Evolutionary conservation across 192 early-diverging fungal species (phyloP).

Genomic region (Rhizophagus sp.): DNA sequence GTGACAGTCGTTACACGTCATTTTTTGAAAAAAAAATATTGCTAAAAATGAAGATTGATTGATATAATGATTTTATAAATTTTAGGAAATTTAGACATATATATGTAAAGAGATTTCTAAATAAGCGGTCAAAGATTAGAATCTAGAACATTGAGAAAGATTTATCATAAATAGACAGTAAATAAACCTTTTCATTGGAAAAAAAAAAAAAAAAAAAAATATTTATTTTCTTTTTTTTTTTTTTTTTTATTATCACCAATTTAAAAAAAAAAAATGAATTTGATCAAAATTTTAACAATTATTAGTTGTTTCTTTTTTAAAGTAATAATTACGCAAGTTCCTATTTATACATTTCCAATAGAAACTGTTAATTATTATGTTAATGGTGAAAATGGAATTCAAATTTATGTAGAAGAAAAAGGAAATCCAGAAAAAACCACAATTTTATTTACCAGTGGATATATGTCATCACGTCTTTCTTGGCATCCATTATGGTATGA

Average conservation of each 20-base stretch:
- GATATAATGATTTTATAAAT: too few relatives aligned
- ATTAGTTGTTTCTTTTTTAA: background rate
- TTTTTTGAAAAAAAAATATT: too few relatives aligned
- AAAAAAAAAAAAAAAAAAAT: background rate
- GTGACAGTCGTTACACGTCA: too few relatives aligned
- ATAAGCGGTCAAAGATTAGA: too few relatives aligned
- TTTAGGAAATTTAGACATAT: too few relatives aligned
- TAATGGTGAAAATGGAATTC: background rate
- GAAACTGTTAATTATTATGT: background rate
- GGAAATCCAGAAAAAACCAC: background rate
- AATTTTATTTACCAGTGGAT: background rate
- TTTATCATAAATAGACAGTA: too few relatives aligned
- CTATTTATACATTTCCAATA: background rate
- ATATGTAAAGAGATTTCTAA: too few relatives aligned
- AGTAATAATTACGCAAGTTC: background rate
- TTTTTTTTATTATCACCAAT: too few relatives aligned
- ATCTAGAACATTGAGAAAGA: too few relatives aligned
- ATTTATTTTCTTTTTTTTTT: too few relatives aligned
- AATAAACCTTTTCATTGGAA: background rate
- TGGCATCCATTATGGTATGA: background rate
- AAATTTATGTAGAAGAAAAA: background rate
- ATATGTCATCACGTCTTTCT: background rate
- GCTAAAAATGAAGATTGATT: too few relatives aligned
- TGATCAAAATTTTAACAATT: background rate
- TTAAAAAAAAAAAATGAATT: background rate